phyloP scores from a whole-genome alignment of 2,329 filamentous ascomycete species.

The Aspergillus sp. region DNA sequence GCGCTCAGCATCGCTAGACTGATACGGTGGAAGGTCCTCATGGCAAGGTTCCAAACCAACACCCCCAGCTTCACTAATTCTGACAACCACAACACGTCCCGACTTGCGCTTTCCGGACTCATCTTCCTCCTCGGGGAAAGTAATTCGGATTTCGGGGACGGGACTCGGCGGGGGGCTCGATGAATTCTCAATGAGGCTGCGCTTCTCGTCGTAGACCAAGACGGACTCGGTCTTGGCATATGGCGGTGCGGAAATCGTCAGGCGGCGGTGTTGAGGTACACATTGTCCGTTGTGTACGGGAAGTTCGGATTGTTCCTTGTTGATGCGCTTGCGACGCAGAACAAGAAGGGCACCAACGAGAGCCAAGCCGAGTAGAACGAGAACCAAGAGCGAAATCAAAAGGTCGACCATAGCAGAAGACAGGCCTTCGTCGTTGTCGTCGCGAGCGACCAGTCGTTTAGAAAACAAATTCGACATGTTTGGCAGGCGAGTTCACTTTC shows the following conservation, averaged over 20 bases:
- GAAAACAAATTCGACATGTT: constrained; percentile 36
- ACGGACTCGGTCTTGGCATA: constrained; percentile 66
- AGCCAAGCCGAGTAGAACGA: constrained; percentile 71
- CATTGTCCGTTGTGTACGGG: constrained; percentile 67
- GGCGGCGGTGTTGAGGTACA: constrained; percentile 53
- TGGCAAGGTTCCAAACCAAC: constrained; percentile 84
- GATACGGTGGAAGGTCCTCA: constrained; percentile 83
- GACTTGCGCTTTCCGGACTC: constrained; percentile 72
- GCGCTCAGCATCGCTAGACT: constrained; percentile 72
- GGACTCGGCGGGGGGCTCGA: constrained; percentile 72
- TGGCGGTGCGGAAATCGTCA: constrained; percentile 55
- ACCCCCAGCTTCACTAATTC: constrained; percentile 79
- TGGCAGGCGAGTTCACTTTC: constrained; percentile 8
- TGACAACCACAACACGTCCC: constrained; percentile 86
- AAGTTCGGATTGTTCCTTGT: constrained; percentile 51
- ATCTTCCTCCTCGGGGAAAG: constrained; percentile 93
- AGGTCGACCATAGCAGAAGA: constrained; percentile 68
- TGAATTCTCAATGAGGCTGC: constrained; percentile 73
- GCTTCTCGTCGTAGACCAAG: constrained; percentile 76
- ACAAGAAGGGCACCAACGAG: constrained; percentile 68
- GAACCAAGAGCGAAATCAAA: constrained; percentile 73
- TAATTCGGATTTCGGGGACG: constrained; percentile 97
- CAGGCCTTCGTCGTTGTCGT: constrained; percentile 49
- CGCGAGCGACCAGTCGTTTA: constrained; percentile 51
- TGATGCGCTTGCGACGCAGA: constrained; percentile 67